Conservation (phyloP, 2,329 filamentous ascomycete genomes). For the Colletotrichum sp. region DNA sequence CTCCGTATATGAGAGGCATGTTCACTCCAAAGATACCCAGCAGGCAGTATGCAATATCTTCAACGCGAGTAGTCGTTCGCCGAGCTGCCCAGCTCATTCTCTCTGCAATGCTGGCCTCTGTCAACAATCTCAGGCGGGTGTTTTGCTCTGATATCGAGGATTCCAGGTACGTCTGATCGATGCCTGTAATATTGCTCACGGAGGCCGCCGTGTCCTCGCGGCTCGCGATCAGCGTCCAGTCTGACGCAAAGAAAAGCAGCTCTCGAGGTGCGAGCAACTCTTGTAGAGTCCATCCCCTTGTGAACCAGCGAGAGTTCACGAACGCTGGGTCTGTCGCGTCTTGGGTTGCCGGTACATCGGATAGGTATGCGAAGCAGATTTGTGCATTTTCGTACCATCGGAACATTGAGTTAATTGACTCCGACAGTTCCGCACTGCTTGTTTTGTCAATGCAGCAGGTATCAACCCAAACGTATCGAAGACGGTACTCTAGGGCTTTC, state of each 20-base stretch:
- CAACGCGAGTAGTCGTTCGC: not conserved
- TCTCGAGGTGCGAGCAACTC: not conserved
- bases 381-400: not conserved
- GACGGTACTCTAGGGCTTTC: not conserved
- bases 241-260: not conserved
- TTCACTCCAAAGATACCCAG: not conserved
- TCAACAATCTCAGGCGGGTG: not conserved
- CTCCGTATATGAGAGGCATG: not conserved
- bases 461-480: not conserved
- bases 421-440: not conserved
- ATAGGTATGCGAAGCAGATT: not conserved
- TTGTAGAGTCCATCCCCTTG: not conserved
- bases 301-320: not conserved
- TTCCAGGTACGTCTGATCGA: not conserved
- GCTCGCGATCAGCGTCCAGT: not conserved
- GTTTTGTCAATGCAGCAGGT: not conserved
- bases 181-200: not conserved
- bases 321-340: not conserved
- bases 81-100: not conserved
- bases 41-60: not conserved
- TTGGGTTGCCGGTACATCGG: not conserved
- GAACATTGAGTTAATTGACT: not conserved
- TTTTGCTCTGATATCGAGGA: not conserved
- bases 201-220: not conserved
- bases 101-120: not conserved